Conservation (phyloP, 2,329 filamentous ascomycete genomes). For the Neopestalotiopsis sp. region DNA sequence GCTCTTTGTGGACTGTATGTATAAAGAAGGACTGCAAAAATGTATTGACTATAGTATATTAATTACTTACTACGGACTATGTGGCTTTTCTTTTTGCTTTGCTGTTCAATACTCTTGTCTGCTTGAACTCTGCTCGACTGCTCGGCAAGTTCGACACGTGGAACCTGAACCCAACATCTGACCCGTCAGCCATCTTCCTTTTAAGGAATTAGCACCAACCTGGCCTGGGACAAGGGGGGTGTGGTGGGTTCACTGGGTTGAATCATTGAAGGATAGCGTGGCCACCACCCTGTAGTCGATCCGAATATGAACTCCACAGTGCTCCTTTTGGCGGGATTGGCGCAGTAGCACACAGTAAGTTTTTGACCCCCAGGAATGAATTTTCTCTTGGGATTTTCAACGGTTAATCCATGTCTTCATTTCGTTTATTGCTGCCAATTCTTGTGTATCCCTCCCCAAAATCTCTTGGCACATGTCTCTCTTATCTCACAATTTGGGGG, state of each 20-base stretch:
- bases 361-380: neutral
- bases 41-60: too few relatives aligned
- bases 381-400: neutral
- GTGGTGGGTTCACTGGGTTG: neutral
- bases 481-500: neutral
- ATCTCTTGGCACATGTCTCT: neutral
- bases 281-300: slow-evolving; percentile 1
- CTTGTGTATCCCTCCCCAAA: neutral
- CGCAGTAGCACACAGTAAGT: neutral
- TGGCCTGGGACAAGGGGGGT: neutral
- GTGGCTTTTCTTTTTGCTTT: too few relatives aligned
- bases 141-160: too few relatives aligned
- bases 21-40: too few relatives aligned
- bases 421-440: neutral
- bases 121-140: too few relatives aligned
- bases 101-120: too few relatives aligned
- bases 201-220: neutral
- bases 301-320: neutral
- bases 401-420: neutral
- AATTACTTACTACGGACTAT: too few relatives aligned
- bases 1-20: too few relatives aligned
- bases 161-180: too few relatives aligned
- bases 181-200: neutral
- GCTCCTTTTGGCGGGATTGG: slow-evolving; percentile 3
- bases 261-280: slow-evolving; percentile 5